Conservation (phyloP, 257 asterid species). For the Schizonepeta tenuifolia region DNA sequence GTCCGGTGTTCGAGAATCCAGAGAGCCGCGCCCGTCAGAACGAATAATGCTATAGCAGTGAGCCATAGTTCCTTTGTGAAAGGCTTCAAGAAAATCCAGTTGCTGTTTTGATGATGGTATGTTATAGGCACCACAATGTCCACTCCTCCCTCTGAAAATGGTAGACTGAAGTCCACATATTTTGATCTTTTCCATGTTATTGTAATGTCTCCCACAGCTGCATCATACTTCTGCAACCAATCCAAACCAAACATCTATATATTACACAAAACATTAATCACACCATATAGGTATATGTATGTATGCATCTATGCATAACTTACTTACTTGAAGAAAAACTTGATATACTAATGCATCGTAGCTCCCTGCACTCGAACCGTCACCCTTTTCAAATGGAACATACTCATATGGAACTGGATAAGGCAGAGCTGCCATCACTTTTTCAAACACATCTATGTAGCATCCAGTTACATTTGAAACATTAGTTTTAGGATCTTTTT, state of each 20-base stretch:
- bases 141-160: conserved; percentile 45
- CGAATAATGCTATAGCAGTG: conserved; percentile 36
- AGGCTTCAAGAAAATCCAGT: conserved; percentile 41
- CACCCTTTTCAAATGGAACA: conserved; percentile 21
- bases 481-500: conserved; percentile 30
- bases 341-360: conserved; percentile 39
- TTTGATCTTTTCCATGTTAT: conserved; percentile 46
- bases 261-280: too few relatives aligned
- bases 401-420: conserved; percentile 40
- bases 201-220: conserved; percentile 55
- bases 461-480: conserved; percentile 37
- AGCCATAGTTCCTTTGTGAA: conserved; percentile 43
- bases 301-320: too few relatives aligned
- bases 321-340: conserved; percentile 20
- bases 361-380: conserved; percentile 19
- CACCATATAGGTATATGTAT: too few relatives aligned
- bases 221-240: conserved; percentile 41
- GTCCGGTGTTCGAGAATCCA: conserved; percentile 54
- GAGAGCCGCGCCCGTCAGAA: conserved; percentile 41
- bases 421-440: conserved; percentile 33
- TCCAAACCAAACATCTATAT: too few relatives aligned
- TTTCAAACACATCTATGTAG: conserved; percentile 44
- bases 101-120: too few relatives aligned
- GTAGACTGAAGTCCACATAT: conserved; percentile 51
- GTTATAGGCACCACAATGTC: too few relatives aligned